A percentile compares a stretch with the other conserved stretches of the same genome.
Conservation (phyloP, 225 moss, liverwort and hornwort species). For the Physcomitrium patens region DNA sequence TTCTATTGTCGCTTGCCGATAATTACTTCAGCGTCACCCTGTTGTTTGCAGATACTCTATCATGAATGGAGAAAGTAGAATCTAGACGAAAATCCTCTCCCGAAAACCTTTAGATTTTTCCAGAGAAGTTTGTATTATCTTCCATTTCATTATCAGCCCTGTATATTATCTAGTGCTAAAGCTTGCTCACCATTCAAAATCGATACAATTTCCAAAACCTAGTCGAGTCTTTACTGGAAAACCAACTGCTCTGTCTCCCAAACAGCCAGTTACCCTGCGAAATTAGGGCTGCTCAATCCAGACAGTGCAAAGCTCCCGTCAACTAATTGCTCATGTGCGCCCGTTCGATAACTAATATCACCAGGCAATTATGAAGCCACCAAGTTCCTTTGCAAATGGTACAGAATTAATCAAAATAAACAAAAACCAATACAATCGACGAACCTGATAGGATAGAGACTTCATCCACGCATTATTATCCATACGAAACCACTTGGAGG, state of each 20-base stretch:
- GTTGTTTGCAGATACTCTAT: not conserved
- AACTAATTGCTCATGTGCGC: constrained; percentile 13
- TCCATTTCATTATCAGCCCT: not conserved
- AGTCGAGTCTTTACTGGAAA: constrained; percentile 4
- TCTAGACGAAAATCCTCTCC: not conserved
- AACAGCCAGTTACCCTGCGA: not conserved
- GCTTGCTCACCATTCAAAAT: constrained; percentile 15
- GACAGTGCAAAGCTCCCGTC: constrained; percentile 10
- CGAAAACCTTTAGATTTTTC: not conserved
- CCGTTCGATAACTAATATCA: not conserved
- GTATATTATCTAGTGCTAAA: constrained; percentile 26
- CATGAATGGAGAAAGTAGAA: not conserved
- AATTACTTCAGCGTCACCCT: not conserved
- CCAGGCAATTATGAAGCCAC: not conserved
- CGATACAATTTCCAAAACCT: constrained; percentile 10
- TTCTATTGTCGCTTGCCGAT: constrained; percentile 13
- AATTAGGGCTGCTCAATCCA: constrained; percentile 32
- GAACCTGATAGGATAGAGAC: constrained; percentile 61
- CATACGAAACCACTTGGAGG: constrained; percentile 55
- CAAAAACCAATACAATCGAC: constrained; percentile 28
- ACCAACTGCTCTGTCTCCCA: constrained; percentile 11
- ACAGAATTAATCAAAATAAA: not conserved
- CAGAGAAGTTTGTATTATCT: not conserved
- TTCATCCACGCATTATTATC: constrained; percentile 71
- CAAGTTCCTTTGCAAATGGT: not conserved